phyloP scores from a whole-genome alignment of 2,329 filamentous ascomycete genomes.

The Rutstroemia sydowiana region DNA sequence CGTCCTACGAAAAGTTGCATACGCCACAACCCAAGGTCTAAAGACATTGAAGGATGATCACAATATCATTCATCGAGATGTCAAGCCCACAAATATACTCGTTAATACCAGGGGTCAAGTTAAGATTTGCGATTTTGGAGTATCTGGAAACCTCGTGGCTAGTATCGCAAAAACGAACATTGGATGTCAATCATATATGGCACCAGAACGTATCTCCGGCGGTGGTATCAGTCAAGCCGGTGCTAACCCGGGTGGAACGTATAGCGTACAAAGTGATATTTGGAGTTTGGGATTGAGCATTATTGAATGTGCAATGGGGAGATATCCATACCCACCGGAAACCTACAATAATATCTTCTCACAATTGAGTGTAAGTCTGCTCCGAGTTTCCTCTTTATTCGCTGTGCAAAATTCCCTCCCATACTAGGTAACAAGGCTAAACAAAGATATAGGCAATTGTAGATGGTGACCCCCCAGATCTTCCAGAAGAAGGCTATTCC shows the following conservation, averaged over 20 bases:
- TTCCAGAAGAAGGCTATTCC: conserved; percentile 74
- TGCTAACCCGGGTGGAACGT: conserved; percentile 68
- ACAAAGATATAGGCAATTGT: conserved; percentile 71
- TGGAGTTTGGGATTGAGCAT: conserved; percentile 94
- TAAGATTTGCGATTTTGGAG: conserved; percentile 98
- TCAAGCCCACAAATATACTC: conserved; percentile 98
- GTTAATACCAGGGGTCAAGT: conserved; percentile 84
- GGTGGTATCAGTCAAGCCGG: conserved; percentile 69
- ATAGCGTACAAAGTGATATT: conserved; percentile 96
- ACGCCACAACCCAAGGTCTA: conserved; percentile 82
- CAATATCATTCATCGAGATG: conserved; percentile 97
- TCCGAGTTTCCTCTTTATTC: neutral
- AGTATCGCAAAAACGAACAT: conserved; percentile 99
- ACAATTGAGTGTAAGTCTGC: conserved; percentile 76
- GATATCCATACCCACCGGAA: conserved; percentile 94
- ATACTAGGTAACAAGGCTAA: conserved; percentile 4
- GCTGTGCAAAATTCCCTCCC: too few relatives aligned
- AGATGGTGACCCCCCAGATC: conserved; percentile 85
- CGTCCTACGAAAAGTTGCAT: conserved; percentile 82
- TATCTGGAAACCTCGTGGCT: conserved; percentile 91
- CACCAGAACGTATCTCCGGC: conserved; percentile 87
- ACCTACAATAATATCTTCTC: conserved; percentile 98
- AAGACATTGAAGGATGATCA: conserved; percentile 95
- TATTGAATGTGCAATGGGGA: conserved; percentile 90
- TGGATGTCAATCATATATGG: conserved; percentile 99